Percentiles rank a stretch among this genome's conserved stretches.
Evolutionary conservation across 83 land plant species (phyloP).

Genomic region (Picea mariana): DNA sequence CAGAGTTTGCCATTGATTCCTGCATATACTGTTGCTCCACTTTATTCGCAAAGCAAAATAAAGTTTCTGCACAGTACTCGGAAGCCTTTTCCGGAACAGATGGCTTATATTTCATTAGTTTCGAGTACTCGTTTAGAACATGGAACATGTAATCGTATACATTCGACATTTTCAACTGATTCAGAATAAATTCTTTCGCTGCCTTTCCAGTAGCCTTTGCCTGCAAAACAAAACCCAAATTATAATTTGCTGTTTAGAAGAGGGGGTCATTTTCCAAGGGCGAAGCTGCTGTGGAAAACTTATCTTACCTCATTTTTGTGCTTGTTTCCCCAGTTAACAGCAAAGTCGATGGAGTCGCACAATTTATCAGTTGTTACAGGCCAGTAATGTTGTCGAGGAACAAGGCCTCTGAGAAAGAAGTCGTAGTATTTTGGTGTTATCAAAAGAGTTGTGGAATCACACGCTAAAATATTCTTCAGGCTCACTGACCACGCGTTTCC

Average conservation of each 20-base stretch:
- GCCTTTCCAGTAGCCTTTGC: slow-evolving; percentile 28
- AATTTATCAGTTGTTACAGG: slow-evolving; percentile 26
- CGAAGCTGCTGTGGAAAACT: too few species aligned
- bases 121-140: too few species aligned
- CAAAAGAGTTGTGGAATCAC: slow-evolving; percentile 39
- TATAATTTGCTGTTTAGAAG: too few species aligned
- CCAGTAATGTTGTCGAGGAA: slow-evolving; percentile 47
- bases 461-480: slow-evolving; percentile 21
- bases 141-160: too few species aligned
- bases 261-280: too few species aligned
- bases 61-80: too few species aligned
- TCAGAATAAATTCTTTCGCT: slow-evolving; percentile 27
- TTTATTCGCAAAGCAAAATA: background rate
- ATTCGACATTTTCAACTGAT: slow-evolving; percentile 29
- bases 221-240: slow-evolving; percentile 9
- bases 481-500: slow-evolving; percentile 54
- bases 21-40: slow-evolving; percentile 21
- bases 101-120: too few species aligned
- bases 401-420: slow-evolving; percentile 46
- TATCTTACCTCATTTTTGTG: slow-evolving; percentile 25
- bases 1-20: slow-evolving; percentile 20
- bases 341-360: slow-evolving; percentile 42
- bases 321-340: slow-evolving; percentile 56
- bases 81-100: too few species aligned
- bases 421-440: slow-evolving; percentile 34